Evolutionary conservation across 1,139 yeast genomes (phyloP).

Genomic region (Saccharomyces hybrid): DNA sequence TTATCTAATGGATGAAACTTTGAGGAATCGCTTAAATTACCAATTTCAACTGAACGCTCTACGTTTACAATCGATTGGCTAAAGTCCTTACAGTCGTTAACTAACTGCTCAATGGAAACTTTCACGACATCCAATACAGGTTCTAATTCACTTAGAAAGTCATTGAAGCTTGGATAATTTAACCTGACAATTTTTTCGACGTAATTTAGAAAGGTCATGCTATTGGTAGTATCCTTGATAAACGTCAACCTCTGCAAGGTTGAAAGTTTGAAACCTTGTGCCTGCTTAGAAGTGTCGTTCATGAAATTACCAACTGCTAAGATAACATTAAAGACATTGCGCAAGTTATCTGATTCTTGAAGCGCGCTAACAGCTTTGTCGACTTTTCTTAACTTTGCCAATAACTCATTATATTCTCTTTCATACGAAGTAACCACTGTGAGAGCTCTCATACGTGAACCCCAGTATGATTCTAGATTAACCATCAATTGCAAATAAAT

Average conservation of each 20-base stretch:
- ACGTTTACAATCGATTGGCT: constrained; percentile 55
- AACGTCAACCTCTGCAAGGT: constrained; percentile 70
- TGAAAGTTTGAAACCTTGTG: constrained; percentile 68
- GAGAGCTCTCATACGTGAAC: constrained; percentile 67
- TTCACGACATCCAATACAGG: constrained; percentile 56
- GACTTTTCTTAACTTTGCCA: constrained; percentile 49
- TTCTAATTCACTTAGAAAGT: constrained; percentile 52
- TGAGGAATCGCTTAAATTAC: constrained; percentile 67
- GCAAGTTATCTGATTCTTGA: constrained; percentile 50
- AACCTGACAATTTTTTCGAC: constrained; percentile 65
- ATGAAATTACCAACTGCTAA: constrained; percentile 77
- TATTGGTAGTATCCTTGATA: constrained; percentile 69
- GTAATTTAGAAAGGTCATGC: constrained; percentile 72
- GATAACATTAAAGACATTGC: constrained; percentile 65
- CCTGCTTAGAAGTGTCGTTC: constrained; percentile 75
- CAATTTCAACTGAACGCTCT: constrained; percentile 64
- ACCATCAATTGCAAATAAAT: constrained; percentile 64
- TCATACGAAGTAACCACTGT: constrained; percentile 54
- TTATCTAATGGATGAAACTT: constrained; percentile 70
- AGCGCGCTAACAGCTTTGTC: constrained; percentile 60
- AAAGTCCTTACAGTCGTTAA: constrained; percentile 54
- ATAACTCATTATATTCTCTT: constrained; percentile 63
- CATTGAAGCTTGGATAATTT: constrained; percentile 58
- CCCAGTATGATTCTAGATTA: constrained; percentile 74
- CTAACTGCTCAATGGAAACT: constrained; percentile 59